Evolutionary conservation across 768 basidiomycete species (phyloP).

Genomic region (Kwoniella bestiolae): DNA sequence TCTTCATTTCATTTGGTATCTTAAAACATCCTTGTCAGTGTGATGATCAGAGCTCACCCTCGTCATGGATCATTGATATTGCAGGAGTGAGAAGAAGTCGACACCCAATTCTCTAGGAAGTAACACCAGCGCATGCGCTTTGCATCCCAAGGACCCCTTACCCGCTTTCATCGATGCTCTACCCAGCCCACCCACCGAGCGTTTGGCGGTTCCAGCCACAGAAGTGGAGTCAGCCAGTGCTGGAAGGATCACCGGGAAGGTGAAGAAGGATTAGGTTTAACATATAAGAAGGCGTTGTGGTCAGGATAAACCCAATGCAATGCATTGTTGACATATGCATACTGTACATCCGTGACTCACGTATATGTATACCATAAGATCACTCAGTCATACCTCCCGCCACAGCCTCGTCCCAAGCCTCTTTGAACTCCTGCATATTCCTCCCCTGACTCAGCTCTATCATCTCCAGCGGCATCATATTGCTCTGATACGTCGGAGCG

Average conservation of each 20-base stretch:
- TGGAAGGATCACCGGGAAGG: background rate
- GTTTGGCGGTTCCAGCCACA: background rate
- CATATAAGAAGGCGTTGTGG: too few relatives aligned
- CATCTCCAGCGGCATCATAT: constrained; percentile 90
- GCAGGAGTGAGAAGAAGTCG: too few relatives aligned
- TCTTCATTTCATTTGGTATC: too few relatives aligned
- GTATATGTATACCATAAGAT: constrained; percentile 2
- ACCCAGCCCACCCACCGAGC: background rate
- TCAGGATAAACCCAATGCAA: too few relatives aligned
- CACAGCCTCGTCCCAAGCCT: constrained; percentile 58
- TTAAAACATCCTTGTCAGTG: too few relatives aligned
- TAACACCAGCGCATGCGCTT: background rate
- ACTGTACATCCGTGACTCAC: too few relatives aligned
- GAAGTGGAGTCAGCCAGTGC: background rate
- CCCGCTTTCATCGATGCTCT: background rate
- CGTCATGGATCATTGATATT: too few relatives aligned
- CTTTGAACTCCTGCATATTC: constrained; percentile 73
- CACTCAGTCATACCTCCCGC: constrained; percentile 44
- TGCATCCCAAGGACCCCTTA: background rate
- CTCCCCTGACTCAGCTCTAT: constrained; percentile 76
- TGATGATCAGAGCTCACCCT: too few relatives aligned
- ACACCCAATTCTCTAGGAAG: too few relatives aligned
- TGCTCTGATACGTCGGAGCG: constrained; percentile 77
- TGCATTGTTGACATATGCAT: too few relatives aligned
- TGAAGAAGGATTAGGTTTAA: background rate